phyloP scores from a whole-genome alignment of 176 grass and related monocot genomes.

The Oryza coarctata region DNA sequence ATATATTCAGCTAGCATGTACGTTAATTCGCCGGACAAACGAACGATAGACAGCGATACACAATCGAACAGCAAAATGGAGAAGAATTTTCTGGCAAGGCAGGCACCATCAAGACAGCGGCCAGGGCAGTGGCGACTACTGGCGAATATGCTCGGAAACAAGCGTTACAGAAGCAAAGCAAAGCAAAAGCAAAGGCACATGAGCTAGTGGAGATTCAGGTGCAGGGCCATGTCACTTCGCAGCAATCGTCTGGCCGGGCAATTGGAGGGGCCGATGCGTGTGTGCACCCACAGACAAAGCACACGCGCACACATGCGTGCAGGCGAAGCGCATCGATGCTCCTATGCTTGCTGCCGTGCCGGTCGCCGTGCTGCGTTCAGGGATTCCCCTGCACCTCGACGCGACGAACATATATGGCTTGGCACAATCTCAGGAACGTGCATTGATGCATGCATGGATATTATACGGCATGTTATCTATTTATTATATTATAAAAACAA shows the following conservation, averaged over 20 bases:
- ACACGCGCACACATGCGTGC: neutral
- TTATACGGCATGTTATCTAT: neutral
- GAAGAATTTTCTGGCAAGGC: constrained; percentile 6
- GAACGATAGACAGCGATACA: neutral
- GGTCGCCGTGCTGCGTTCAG: neutral
- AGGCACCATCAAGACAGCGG: neutral
- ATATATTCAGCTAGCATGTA: neutral
- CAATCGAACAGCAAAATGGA: neutral
- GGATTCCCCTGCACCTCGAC: neutral
- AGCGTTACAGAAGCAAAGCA: neutral
- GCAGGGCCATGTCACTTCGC: constrained; percentile 34
- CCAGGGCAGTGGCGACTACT: neutral
- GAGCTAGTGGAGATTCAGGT: constrained; percentile 44
- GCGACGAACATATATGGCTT: neutral
- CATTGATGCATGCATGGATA: neutral
- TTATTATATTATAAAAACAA: too few species aligned
- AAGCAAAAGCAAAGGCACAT: constrained; percentile 37
- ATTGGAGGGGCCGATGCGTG: neutral
- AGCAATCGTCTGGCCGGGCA: neutral
- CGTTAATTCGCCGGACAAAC: neutral
- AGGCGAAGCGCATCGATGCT: neutral
- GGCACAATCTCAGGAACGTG: neutral
- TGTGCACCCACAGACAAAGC: neutral
- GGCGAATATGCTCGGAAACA: constrained; percentile 21
- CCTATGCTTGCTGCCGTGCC: neutral